Evolutionary conservation across 371 early-diverging fungal species (phyloP).

Genomic region (Mortierella sp.): DNA sequence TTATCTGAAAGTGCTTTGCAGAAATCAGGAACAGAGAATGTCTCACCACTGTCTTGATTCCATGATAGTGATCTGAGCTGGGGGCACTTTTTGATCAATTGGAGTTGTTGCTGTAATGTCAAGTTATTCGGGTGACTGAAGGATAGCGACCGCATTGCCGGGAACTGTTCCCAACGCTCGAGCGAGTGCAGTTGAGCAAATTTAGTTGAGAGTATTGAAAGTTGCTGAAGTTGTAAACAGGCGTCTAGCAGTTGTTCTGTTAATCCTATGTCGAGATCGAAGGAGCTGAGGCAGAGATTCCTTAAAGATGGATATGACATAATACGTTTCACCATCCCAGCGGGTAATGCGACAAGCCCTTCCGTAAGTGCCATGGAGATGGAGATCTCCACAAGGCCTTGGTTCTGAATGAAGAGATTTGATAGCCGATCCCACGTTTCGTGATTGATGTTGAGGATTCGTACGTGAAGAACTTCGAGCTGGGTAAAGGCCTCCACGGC

Average conservation of each 20-base stretch:
- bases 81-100: not conserved
- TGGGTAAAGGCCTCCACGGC: too few relatives aligned
- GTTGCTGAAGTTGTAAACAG: not conserved
- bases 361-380: too few relatives aligned
- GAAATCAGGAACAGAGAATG: not conserved
- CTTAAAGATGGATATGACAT: not conserved
- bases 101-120: not conserved
- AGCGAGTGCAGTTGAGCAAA: not conserved
- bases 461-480: too few relatives aligned
- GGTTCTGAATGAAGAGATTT: too few relatives aligned
- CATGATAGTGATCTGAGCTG: not conserved
- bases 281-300: not conserved
- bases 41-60: not conserved
- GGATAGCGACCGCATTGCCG: not conserved
- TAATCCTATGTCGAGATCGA: not conserved
- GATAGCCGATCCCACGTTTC: too few relatives aligned
- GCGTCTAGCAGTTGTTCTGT: not conserved
- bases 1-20: not conserved
- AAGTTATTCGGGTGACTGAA: not conserved
- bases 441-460: too few relatives aligned
- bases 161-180: not conserved
- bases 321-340: not conserved
- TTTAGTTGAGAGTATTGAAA: not conserved
- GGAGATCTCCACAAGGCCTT: too few relatives aligned
- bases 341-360: not conserved